Evolutionary conservation across 2,329 filamentous ascomycete species (phyloP), one percentile per base, ranked within the genome.

Genomic region (Ophiostoma montium): DNA sequence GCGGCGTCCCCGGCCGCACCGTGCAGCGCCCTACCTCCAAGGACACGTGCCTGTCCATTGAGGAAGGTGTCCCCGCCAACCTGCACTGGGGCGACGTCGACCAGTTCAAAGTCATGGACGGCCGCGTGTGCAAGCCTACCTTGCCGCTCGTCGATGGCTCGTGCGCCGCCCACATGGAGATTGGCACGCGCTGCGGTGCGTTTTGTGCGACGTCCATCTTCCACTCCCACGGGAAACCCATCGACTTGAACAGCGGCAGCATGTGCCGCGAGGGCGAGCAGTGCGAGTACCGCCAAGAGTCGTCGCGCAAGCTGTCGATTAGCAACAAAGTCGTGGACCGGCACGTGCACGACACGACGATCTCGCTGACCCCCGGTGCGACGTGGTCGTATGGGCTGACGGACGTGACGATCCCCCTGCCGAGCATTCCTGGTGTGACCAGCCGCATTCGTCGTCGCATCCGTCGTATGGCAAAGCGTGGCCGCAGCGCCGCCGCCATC

Each of bases 291-390:
- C 38, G 30, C 18, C 46, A 35, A 3, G 48, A 53, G 30, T 10
- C 47, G 33, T 53, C 52, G 3, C 42, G 36, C 46, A 31, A 32
- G 2, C 46, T 53, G 1, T 48, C 53, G 44, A 48, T 53, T 30
- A 46, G 42, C 48, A 52, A 53, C 48, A 46, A 47, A n/a, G 50
- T 48, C n/a, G 48, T 52, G n/a, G 41, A 53, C n/a, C 46, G 35
- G 5, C 48, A 53, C 35, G 48, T 51, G 18, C 41, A 46, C 13
- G 52, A 53, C 27, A 36, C 42, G 10, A 32, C 39, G 1, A 13
- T 35, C n/a, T 50, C 46, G 0, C 2, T 55, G 21, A 50, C 30
- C 5, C 52, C 52, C 1, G 30, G 50, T 2, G n/a, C 23, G 3
- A 35, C 23, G 15, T 52, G 43, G 43, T 44, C 39, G 19, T 19